Conservation (phyloP, 345 rosid species). For the Passiflora organensis region DNA sequence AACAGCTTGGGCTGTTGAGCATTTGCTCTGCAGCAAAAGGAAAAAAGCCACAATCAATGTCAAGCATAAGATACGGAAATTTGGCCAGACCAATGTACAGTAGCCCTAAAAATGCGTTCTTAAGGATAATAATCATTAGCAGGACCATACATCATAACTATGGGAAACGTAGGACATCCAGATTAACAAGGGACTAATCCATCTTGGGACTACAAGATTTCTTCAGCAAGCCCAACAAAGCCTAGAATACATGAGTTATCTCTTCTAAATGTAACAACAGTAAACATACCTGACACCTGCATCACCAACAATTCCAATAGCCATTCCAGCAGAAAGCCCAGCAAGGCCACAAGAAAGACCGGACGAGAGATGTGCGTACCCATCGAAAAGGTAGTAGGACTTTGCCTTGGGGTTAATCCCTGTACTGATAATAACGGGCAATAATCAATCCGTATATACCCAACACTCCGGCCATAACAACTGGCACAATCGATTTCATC, state of each 20-base stretch:
- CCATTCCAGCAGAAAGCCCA: conserved; percentile 96
- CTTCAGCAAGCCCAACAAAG: too few species aligned
- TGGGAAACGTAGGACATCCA: too few species aligned
- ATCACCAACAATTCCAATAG: conserved; percentile 93
- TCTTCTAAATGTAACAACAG: background rate
- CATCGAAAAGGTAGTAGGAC: conserved; percentile 86
- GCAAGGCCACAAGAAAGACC: conserved; percentile 97
- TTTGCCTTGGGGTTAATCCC: conserved; percentile 92
- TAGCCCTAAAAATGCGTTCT: too few species aligned
- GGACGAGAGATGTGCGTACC: conserved; percentile 90
- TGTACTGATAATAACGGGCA: conserved; percentile 87
- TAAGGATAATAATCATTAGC: too few species aligned
- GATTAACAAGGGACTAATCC: too few species aligned
- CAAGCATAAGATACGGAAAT: background rate
- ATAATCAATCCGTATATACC: conserved; percentile 93
- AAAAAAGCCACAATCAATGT: background rate
- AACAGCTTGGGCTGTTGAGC: conserved; percentile 93
- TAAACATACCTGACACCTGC: conserved; percentile 83
- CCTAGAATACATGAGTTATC: too few species aligned
- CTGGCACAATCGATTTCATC: conserved; percentile 93
- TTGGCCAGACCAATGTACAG: background rate
- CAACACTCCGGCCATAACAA: conserved; percentile 98
- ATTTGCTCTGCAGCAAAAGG: conserved; percentile 52
- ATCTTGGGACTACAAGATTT: background rate
- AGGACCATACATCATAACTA: too few species aligned